phyloP scores from a whole-genome alignment of 768 basidiomycete genomes.

The Glaciozyma martinii region DNA sequence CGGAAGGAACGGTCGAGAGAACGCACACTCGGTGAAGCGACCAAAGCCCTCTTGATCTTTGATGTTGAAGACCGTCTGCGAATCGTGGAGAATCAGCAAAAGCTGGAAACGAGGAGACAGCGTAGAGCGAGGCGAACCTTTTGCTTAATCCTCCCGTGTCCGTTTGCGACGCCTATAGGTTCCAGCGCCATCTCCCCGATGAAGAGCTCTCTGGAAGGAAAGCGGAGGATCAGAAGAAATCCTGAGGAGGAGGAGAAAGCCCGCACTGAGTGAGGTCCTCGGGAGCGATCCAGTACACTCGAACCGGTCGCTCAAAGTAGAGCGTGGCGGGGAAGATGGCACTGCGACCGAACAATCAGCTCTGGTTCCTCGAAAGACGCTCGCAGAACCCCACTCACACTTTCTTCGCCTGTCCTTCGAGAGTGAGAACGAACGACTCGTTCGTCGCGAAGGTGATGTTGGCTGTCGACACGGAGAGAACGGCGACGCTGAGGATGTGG shows the following conservation, averaged over 20 bases:
- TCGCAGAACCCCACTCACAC: constrained; percentile 23
- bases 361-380: not conserved
- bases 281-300: constrained; percentile 51
- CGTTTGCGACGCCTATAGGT: constrained; percentile 48
- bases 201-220: constrained; percentile 41
- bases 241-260: no score
- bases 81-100: no score
- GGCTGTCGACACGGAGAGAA: constrained; percentile 18
- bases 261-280: constrained; percentile 32
- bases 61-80: constrained; percentile 52
- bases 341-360: constrained; percentile 29
- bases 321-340: constrained; percentile 59
- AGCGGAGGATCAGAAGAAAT: no score
- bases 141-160: constrained; percentile 47
- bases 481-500: constrained; percentile 19
- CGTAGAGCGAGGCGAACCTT: no score
- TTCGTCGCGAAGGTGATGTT: constrained; percentile 26
- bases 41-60: constrained; percentile 53
- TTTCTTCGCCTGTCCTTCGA: constrained; percentile 47
- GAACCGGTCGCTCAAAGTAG: constrained; percentile 51
- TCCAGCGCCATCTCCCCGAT: constrained; percentile 53
- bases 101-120: no score
- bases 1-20: not conserved
- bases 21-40: constrained; percentile 47
- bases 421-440: constrained; percentile 21